Percentiles rank a stretch among this genome's conserved stretches.
These are phyloP conservation scores for Dacryopinax primogenitus DNA, from an alignment of 768 basidiomycete species.

Conservation along the genomic window DNA sequence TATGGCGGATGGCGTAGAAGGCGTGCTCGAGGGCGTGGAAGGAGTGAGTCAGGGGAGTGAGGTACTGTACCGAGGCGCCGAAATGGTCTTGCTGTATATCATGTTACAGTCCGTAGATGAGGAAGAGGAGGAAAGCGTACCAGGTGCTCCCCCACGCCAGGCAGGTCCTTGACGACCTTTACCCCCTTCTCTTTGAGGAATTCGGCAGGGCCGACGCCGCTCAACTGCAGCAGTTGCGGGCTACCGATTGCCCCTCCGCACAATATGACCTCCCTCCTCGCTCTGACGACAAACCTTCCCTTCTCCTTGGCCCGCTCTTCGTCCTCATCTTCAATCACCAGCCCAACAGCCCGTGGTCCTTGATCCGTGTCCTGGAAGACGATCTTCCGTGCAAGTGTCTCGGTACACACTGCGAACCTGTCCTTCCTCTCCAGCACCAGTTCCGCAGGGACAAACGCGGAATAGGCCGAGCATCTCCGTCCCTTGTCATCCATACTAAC, in stretches of 20 bases:
- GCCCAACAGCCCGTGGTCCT: background rate
- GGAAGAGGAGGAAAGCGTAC: background rate
- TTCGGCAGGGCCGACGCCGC: conserved; percentile 35
- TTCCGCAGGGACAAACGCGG: background rate
- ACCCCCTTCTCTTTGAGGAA: conserved; percentile 27
- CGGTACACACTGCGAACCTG: background rate
- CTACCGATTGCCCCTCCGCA: conserved; percentile 33
- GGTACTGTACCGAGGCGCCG: conserved; percentile 27
- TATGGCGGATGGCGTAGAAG: conserved; percentile 23
- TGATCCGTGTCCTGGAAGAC: background rate
- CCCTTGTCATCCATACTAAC: background rate
- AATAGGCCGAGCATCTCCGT: background rate
- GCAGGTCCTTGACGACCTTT: conserved; percentile 24
- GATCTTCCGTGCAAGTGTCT: background rate
- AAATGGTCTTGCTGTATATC: conserved; percentile 31
- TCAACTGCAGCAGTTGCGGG: conserved; percentile 33
- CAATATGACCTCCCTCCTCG: conserved; percentile 27
- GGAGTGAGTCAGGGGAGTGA: conserved; percentile 27
- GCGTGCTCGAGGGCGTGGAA: conserved; percentile 24
- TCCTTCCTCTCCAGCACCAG: background rate
- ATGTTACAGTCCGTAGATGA: background rate
- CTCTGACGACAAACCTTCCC: conserved; percentile 33
- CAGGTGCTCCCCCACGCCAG: conserved; percentile 28
- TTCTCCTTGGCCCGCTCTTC: conserved; percentile 29
- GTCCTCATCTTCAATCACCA: conserved; percentile 6